A percentile compares a stretch with the other conserved stretches of the same genome.
phyloP scores from a whole-genome alignment of 768 basidiomycete genomes.

The Lactarius akahatsu region DNA sequence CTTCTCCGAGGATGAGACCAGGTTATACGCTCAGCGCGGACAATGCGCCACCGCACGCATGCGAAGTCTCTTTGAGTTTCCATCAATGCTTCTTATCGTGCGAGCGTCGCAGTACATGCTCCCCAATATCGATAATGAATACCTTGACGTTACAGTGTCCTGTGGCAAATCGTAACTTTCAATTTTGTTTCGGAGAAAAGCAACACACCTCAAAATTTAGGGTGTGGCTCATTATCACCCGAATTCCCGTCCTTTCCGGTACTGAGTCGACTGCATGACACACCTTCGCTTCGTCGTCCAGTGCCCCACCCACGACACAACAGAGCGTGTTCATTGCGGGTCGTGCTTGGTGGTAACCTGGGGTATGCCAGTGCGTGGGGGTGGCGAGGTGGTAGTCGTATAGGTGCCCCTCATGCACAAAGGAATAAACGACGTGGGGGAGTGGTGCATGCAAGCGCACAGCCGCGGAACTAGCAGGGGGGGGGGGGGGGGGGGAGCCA shows the following conservation, averaged over 20 bases:
- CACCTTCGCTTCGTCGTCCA: conserved; percentile 44
- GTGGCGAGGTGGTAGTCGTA: conserved; percentile 75
- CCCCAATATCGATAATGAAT: conserved; percentile 94
- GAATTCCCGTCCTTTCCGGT: conserved; percentile 72
- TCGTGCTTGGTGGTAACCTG: conserved; percentile 64
- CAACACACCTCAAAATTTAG: conserved; percentile 71
- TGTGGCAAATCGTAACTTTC: neutral
- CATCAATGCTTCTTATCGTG: conserved; percentile 1
- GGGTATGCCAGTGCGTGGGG: conserved; percentile 60
- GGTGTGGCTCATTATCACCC: conserved; percentile 97
- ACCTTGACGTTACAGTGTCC: conserved; percentile 88
- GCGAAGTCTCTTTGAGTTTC: conserved; percentile 72
- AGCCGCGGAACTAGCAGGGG: conserved; percentile 43
- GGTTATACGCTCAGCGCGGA: conserved; percentile 84
- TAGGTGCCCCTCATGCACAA: conserved; percentile 85
- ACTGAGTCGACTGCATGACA: conserved; percentile 56
- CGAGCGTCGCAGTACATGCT: conserved; percentile 17
- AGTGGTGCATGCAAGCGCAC: conserved; percentile 34
- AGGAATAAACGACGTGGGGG: conserved; percentile 80
- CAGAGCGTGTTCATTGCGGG: conserved; percentile 68
- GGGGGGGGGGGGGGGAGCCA: conserved; percentile 39
- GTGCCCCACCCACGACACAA: conserved; percentile 95
- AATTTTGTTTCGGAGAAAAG: conserved; percentile 3
- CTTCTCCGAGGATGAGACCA: conserved; percentile 35
- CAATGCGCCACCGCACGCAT: conserved; percentile 90